Base-by-base conservation (phyloP, 1,139 yeast species). In the Diutina ranongensis region DNA sequence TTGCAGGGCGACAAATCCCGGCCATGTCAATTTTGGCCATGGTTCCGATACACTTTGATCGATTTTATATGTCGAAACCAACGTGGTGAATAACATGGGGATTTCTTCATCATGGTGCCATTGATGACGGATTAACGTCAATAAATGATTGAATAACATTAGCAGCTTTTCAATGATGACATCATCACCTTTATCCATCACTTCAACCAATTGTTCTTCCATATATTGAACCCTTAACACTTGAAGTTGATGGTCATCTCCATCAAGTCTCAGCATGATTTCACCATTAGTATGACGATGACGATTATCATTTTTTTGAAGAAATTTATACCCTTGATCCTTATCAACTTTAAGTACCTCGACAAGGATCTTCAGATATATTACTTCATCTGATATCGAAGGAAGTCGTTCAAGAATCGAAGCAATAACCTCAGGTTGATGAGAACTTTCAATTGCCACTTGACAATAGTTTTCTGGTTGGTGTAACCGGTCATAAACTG, bases 21-120 rank as follows among this genome's bases (percentile, higher is more conserved):
- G 42, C 42, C 42, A 38, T 10, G 42, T 4, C 15, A 38, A 9
- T 25, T 38, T 38, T 27, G 42, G 42, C 42, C 42, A 38, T 15
- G 42, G 42, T 27, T 38, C 42, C 15, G 20, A 13, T 18, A 38
- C 42, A 18, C 13, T 32, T 18, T 38, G 25, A 15, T 25, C 42
- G 20, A 38, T 38, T n/a, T n/a, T 7, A 32, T 25, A 38, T 5
- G 42, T 38, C 20, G 25, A 16, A 20, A n/a, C 42, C 19, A 38
- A 12, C 12, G 33, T 22, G 12, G 21, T 20, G 16, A 25, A 38
- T 5, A 25, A 9, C n/a, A 15, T 13, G 10, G 16, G 15, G 32
- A 20, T 25, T 25, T 38, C 42, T 16, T 22, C 32, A 25, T 25
- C 32, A 18, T 7, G 10, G 32, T 4, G 8, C 34, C 20, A 25